Evolutionary conservation across 345 rosid species (phyloP).

Genomic region (Populus deltoides): DNA sequence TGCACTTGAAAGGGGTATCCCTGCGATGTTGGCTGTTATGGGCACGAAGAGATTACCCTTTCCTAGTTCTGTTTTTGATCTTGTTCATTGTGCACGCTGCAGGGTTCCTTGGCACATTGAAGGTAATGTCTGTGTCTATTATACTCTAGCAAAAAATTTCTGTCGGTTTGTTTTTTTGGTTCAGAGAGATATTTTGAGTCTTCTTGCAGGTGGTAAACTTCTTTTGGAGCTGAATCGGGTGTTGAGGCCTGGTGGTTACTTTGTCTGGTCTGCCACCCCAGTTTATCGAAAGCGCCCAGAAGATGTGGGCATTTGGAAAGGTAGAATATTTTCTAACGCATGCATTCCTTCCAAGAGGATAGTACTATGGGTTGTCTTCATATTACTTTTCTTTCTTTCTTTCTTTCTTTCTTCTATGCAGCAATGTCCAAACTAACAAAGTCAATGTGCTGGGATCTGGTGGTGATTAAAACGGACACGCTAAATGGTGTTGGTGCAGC

Average conservation of each 20-base stretch:
- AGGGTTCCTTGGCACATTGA: constrained; percentile 99
- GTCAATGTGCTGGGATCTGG: constrained; percentile 86
- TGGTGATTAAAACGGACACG: constrained; percentile 64
- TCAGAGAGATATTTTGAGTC: constrained; percentile 16
- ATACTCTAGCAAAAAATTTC: neutral
- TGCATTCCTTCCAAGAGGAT: constrained; percentile 10
- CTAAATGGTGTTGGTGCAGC: constrained; percentile 76
- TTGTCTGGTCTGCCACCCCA: constrained; percentile 98
- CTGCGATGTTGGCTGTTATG: constrained; percentile 96
- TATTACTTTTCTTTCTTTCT: neutral
- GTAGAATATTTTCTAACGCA: constrained; percentile 32
- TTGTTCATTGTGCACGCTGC: constrained; percentile 95
- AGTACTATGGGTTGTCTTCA: neutral
- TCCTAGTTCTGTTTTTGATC: constrained; percentile 86
- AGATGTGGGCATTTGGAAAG: constrained; percentile 88
- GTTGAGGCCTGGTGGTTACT: constrained; percentile 84
- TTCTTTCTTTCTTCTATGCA: constrained; percentile 35
- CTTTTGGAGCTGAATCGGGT: constrained; percentile 87
- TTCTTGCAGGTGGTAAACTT: constrained; percentile 72
- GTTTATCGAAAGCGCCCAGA: constrained; percentile 74
- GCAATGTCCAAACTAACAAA: constrained; percentile 76
- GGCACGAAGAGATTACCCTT: constrained; percentile 92
- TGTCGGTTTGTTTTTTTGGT: neutral
- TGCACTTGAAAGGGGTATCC: constrained; percentile 98
- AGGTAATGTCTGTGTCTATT: constrained; percentile 42